A percentile compares a stretch with the other conserved stretches of the same genome.
Conservation (phyloP, 169 alveolate genomes). For the Miamiensis avidus region DNA sequence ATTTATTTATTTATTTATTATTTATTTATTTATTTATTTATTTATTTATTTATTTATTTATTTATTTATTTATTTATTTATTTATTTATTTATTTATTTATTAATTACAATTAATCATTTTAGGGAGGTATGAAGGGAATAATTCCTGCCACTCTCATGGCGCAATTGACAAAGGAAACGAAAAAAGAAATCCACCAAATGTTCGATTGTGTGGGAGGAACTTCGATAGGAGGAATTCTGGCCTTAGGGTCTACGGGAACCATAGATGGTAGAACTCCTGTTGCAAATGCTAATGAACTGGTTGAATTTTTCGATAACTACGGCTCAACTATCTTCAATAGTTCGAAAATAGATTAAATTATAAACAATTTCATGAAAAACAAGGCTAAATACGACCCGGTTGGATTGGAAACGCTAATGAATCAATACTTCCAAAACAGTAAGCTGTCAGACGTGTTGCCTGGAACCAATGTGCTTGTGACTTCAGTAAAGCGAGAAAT, state of each 20-base stretch:
- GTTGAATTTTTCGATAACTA: slow-evolving; percentile 22
- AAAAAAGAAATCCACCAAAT: slow-evolving; percentile 28
- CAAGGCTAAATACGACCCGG: slow-evolving; percentile 37
- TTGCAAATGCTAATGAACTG: slow-evolving; percentile 14
- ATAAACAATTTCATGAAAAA: slow-evolving; percentile 24
- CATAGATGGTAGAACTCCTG: slow-evolving; percentile 29
- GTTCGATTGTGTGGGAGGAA: slow-evolving; percentile 42
- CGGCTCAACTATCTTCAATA: slow-evolving; percentile 25
- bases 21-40: too few relatives aligned
- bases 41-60: too few relatives aligned
- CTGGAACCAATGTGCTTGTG: slow-evolving; percentile 28
- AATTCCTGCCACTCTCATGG: slow-evolving; percentile 26
- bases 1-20: too few relatives aligned
- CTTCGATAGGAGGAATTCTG: slow-evolving; percentile 47
- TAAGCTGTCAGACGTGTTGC: slow-evolving; percentile 25
- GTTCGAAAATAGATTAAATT: slow-evolving; percentile 24
- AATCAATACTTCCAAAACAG: slow-evolving; percentile 19
- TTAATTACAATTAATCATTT: too few relatives aligned
- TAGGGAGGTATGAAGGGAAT: slow-evolving; percentile 48
- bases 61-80: too few relatives aligned
- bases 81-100: too few relatives aligned
- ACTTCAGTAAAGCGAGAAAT: slow-evolving; percentile 35
- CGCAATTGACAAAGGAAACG: slow-evolving; percentile 21
- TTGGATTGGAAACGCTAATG: slow-evolving; percentile 26
- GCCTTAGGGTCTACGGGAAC: slow-evolving; percentile 34